Percentiles rank a stretch among this genome's conserved stretches.
These are phyloP conservation scores for Corchorus olitorius DNA, from an alignment of 345 rosid genomes.

Conservation along the genomic window DNA sequence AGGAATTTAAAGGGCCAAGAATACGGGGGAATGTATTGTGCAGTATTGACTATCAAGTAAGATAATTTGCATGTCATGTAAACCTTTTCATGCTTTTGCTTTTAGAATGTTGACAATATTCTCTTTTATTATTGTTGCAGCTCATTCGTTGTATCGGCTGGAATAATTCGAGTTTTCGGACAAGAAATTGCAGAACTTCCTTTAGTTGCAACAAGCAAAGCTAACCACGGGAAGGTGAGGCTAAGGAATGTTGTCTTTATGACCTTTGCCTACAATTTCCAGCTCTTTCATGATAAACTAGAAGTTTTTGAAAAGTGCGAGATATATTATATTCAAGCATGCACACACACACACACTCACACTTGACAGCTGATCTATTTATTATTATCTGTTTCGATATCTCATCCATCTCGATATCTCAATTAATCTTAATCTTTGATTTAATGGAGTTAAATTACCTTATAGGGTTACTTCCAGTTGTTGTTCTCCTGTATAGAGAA, in stretches of 20 bases:
- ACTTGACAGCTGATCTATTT: background rate
- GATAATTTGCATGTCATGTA: conserved; percentile 28
- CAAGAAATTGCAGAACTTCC: conserved; percentile 93
- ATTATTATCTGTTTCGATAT: background rate
- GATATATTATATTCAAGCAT: background rate
- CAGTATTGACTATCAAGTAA: conserved; percentile 83
- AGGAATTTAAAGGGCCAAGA: conserved; percentile 81
- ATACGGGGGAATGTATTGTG: conserved; percentile 88
- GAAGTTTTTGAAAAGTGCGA: background rate
- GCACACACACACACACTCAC: no score
- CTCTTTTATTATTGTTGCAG: conserved; percentile 42
- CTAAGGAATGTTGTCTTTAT: background rate
- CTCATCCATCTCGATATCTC: background rate
- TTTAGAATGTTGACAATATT: conserved; percentile 1
- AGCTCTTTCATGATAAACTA: background rate
- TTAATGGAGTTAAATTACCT: conserved; percentile 2
- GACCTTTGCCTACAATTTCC: background rate
- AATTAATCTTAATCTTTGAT: no score
- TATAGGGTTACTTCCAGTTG: conserved; percentile 75
- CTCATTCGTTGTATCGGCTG: conserved; percentile 77
- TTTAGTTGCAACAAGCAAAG: conserved; percentile 76
- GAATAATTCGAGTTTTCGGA: conserved; percentile 81
- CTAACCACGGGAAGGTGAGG: conserved; percentile 75
- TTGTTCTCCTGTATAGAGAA: conserved; percentile 74
- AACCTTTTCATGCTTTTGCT: background rate